A percentile compares a stretch with the other conserved stretches of the same genome.
Evolutionary conservation across 108 stramenopile genomes (phyloP).

Genomic region (Licmophora abbreviata): DNA sequence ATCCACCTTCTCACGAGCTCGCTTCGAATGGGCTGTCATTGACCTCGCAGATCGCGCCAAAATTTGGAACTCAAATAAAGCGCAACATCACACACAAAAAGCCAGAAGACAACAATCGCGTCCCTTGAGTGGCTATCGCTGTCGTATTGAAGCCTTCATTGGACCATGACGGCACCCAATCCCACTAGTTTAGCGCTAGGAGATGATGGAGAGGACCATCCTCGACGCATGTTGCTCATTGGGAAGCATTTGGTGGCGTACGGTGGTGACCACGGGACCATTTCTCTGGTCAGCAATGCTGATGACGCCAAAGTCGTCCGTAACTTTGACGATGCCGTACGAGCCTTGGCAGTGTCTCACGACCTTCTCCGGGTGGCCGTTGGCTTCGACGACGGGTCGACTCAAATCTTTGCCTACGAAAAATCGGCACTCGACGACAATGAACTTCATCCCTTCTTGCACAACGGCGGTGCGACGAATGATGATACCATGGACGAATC

Average conservation of each 20-base stretch:
- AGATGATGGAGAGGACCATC: slow-evolving; percentile 11
- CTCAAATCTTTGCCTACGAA: slow-evolving; percentile 45
- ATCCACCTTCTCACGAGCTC: too few species aligned
- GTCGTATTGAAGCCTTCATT: too few species aligned
- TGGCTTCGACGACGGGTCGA: slow-evolving; percentile 58
- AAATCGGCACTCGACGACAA: slow-evolving; percentile 5
- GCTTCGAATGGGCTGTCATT: too few species aligned
- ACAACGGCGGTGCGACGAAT: neutral
- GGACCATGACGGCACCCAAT: too few species aligned
- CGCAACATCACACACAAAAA: too few species aligned
- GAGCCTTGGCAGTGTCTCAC: slow-evolving; percentile 44
- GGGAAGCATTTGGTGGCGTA: slow-evolving; percentile 40
- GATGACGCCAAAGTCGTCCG: slow-evolving; percentile 2
- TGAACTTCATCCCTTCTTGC: slow-evolving; percentile 23
- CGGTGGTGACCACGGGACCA: slow-evolving; percentile 62
- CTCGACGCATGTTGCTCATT: slow-evolving; percentile 23
- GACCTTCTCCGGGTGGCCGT: slow-evolving; percentile 59
- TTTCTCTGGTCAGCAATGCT: slow-evolving; percentile 12
- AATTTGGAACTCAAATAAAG: too few species aligned
- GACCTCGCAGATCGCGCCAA: too few species aligned
- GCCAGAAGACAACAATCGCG: too few species aligned
- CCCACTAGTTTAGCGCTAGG: neutral
- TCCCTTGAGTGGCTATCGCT: too few species aligned
- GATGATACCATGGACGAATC: slow-evolving; percentile 10
- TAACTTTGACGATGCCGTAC: slow-evolving; percentile 48